Conservation (phyloP, 305 asterid species). For the Withania somnifera region DNA sequence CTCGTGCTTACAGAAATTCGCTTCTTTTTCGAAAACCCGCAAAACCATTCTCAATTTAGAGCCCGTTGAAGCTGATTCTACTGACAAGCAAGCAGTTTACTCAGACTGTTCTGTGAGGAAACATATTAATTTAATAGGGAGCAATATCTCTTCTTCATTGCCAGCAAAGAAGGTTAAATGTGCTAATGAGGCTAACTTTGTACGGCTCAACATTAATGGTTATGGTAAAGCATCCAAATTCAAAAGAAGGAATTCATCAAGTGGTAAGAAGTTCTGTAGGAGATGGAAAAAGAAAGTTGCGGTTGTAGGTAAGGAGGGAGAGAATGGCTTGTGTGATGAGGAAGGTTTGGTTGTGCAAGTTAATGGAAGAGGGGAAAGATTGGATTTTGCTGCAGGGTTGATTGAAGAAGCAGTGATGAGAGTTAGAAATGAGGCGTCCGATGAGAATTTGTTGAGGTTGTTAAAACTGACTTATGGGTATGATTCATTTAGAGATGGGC, state of each 20-base stretch:
- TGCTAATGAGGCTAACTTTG: constrained; percentile 72
- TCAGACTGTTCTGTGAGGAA: constrained; percentile 15
- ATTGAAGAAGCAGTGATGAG: constrained; percentile 59
- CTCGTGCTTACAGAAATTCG: constrained; percentile 33
- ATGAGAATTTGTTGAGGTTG: constrained; percentile 58
- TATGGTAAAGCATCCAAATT: constrained; percentile 53
- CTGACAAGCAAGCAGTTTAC: background rate
- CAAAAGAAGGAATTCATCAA: constrained; percentile 35
- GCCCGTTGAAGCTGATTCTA: constrained; percentile 22
- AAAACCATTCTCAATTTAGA: constrained; percentile 42
- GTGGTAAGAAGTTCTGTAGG: constrained; percentile 28
- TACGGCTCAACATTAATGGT: constrained; percentile 90
- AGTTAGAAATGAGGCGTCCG: constrained; percentile 56
- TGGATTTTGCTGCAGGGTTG: constrained; percentile 16
- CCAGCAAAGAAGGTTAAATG: constrained; percentile 38
- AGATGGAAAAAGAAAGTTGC: constrained; percentile 26
- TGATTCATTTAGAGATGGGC: constrained; percentile 77
- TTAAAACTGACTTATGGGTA: constrained; percentile 69
- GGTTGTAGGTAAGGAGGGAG: constrained; percentile 40
- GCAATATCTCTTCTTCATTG: constrained; percentile 14
- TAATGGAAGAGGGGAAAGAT: constrained; percentile 23
- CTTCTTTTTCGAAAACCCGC: constrained; percentile 35
- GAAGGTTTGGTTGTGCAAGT: constrained; percentile 41
- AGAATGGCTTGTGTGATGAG: constrained; percentile 35
- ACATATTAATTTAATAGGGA: constrained; percentile 42